phyloP scores from a whole-genome alignment of 108 stramenopile species.

The Pseudonitzschia multistriata region DNA sequence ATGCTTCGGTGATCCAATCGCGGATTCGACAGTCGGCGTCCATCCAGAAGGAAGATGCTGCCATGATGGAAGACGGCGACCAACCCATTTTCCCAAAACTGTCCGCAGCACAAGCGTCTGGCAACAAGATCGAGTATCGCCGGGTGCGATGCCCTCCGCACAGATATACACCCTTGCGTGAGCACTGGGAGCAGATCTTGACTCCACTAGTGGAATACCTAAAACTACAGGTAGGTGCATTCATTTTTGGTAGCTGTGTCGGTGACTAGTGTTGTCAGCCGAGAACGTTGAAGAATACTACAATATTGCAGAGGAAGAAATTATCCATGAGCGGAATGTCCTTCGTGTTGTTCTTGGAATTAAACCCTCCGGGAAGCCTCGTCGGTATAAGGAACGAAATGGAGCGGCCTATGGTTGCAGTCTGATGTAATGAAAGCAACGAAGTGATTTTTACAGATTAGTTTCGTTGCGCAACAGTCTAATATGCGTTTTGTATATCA shows the following conservation, averaged over 20 bases:
- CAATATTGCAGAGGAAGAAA: conserved; percentile 36
- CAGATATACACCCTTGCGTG: conserved; percentile 41
- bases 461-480: background rate
- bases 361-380: conserved; percentile 70
- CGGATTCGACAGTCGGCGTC: conserved; percentile 80
- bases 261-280: background rate
- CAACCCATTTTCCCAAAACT: conserved; percentile 82
- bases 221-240: conserved; percentile 80
- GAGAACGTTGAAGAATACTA: background rate
- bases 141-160: conserved; percentile 95
- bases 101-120: conserved; percentile 66
- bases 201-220: conserved; percentile 87
- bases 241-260: background rate
- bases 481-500: background rate
- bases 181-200: conserved; percentile 33
- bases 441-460: background rate
- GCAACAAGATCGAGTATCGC: conserved; percentile 82
- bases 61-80: conserved; percentile 43
- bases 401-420: conserved; percentile 40
- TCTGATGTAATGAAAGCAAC: conserved; percentile 43
- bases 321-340: conserved; percentile 30
- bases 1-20: conserved; percentile 69
- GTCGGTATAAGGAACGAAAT: conserved; percentile 38
- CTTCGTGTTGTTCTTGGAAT: conserved; percentile 64
- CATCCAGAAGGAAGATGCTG: conserved; percentile 52